Evolutionary conservation across 2,329 filamentous ascomycete genomes (phyloP), one percentile per base, ranked within the genome.

Genomic region (Alternaria infectoria): DNA sequence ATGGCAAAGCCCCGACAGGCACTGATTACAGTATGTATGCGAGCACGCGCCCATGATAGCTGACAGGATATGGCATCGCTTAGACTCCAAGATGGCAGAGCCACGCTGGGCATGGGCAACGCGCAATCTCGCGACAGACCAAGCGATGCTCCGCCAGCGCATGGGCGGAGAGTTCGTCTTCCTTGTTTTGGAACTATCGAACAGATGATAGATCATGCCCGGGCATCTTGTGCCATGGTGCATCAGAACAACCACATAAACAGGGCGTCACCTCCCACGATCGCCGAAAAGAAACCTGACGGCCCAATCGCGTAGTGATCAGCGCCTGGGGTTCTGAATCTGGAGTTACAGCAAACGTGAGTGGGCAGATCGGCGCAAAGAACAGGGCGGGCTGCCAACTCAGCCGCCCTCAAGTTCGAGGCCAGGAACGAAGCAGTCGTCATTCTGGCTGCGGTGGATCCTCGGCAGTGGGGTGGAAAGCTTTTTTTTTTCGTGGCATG

Each of bases 291-390:
- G 52, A 59, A 52, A 64, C 15, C 30, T 30, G 23, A 46, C 26
- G 3, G 15, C 62, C 60, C 25, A 59, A 69, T 67, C 28, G 56
- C 63, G 69, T 62, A 71, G 59, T 56, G 73, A 75, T 74, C 69
- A 57, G 25, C 66, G 23, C 17, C 58, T 52, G 65, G 70, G 71
- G 69, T 55, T 49, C 70, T 70, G 59, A 21, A 69, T 66, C 52
- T 46, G 66, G 67, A 62, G 49, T 52, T 54, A 23, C 56, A 61
- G 55, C 46, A 54, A 59, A 51, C 32, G 49, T 17, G 36, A 50
- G 65, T 36, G 36, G 49, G 61, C 36, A 26, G 56, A 61, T 59
- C 50, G 30, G 21, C 59, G 19, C 36, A 17, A 32, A 62, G 25
- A 43, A 32, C 36, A 21, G 36, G 59, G 47, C 57, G 59, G 17